Base-by-base conservation (phyloP, 73 alveolate species). In the Uronychia binucleata region DNA sequence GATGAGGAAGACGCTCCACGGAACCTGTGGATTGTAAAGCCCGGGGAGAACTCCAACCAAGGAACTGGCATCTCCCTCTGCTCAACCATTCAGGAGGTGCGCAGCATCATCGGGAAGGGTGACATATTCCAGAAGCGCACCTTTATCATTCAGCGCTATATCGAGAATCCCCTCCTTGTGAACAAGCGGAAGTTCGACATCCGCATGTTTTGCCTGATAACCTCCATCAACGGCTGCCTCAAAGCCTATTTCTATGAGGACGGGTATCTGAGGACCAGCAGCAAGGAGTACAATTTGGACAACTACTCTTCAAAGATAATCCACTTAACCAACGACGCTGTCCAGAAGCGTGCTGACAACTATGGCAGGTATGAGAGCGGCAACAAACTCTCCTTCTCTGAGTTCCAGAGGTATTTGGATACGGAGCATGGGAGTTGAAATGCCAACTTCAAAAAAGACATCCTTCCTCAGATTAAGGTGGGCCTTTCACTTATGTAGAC, bases 361-460 rank as follows among this genome's bases (percentile, higher is more conserved):
- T 93, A 91, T 88, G 94, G 88, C 83, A 86, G 86, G 87, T 93
- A 87, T 91, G 98, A 93, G 81, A 30, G 85, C 26, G 98, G 98
- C 14, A 93, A 93, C 79, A 87, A 93, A 86, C 83, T 93, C 84
- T 86, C 96, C 60, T 93, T 84, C 80, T 76, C 78, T 57, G 92
- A 93, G 75, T 91, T 93, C 80, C 84, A 93, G 83, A 75, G 79
- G 75, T 91, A 79, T 75, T 32, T 93, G 59, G 75, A 86, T 33
- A 0, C 34, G 0, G 27, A 87, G 75, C 75, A 26, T 32, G 28
- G 79, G 19, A n/a, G 30, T 34, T 58, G 58, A 58, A 79, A 93
- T 78, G 74, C 88, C 0, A 92, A 87, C 67, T 93, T 94, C 34
- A 74, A 87, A 57, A 88, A 88, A 76, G 96, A 88, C 83, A 81